Base-by-base conservation (phyloP, 2,329 filamentous ascomycete species). In the Triangularia verruculosa region DNA sequence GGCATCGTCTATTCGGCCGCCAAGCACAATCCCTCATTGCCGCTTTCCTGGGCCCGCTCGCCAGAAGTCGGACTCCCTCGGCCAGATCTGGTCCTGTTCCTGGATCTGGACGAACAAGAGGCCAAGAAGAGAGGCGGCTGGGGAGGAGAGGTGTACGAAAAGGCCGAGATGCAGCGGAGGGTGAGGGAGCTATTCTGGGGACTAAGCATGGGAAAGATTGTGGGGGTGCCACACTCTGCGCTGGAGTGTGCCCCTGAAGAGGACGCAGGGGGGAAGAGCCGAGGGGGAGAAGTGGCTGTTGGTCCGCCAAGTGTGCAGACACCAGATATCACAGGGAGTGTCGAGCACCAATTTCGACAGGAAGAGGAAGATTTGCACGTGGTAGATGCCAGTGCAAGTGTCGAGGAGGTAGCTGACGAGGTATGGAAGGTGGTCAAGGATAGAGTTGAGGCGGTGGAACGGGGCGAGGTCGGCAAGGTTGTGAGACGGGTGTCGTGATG, bases 1-100 rank as follows among this genome's bases (percentile, higher is more conserved):
- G 95, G 95, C 61, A 91, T 93, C 63, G 92, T 97, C 57, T 99
- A 98, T 79, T 92, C 89, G 24, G 92, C 92, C 0, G 94, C 95
- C 3, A 98, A 98, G 74, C 82, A 86, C 53, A 92, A 91, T 69
- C 85, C 88, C 0, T 76, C 80, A 1, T 82, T 97, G 12, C 79
- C 84, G 0, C 80, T 97, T 0, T 77, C 83, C 0, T 99, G 95
- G 93, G 93, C 92, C 7, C 88, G 91, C 69, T 83, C 87, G 15
- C 92, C 93, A 1, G 95, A 98, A 71, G 83, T 91, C 13, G 94
- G 94, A 0, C 83, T 99, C 0, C 94, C 95, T 1, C 85, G 90
- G 4, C 94, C 95, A 0, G 95, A 99, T 78, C 74, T 93, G 9
- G 92, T 94, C 11, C 76, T 98, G 0, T 98, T 98, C 73, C 82